Evolutionary conservation across 805 yeast species (phyloP).

Genomic region (Lipomyces yamadae): DNA sequence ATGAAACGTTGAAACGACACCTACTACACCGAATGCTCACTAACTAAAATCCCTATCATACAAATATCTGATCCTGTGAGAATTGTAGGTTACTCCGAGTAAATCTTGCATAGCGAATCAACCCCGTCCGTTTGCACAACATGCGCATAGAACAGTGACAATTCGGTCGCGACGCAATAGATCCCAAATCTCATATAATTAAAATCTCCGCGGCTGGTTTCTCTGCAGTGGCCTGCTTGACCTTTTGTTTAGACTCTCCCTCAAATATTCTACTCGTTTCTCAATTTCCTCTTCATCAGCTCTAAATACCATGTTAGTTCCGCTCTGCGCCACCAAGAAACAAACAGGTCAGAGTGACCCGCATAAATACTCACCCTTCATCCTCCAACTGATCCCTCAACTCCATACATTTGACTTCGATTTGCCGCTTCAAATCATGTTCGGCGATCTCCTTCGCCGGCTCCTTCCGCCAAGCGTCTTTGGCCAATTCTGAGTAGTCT

Average conservation of each 20-base stretch:
- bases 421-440: slow-evolving; percentile 35
- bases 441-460: slow-evolving; percentile 29
- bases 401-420: slow-evolving; percentile 40
- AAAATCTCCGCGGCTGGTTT: not conserved
- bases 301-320: slow-evolving; percentile 7
- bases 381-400: slow-evolving; percentile 39
- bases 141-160: not conserved
- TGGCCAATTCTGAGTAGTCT: slow-evolving; percentile 22
- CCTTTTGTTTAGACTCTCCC: slow-evolving; percentile 20
- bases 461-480: slow-evolving; percentile 19
- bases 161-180: not conserved
- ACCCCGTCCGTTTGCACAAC: too few species aligned
- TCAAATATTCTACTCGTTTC: slow-evolving; percentile 27
- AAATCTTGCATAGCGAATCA: too few species aligned
- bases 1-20: not conserved
- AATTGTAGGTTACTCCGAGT: not conserved
- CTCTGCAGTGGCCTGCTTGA: not conserved
- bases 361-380: slow-evolving; percentile 27
- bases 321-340: not conserved
- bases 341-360: not conserved
- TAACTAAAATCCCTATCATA: not conserved
- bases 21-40: not conserved
- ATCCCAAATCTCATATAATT: not conserved
- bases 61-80: not conserved
- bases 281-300: slow-evolving; percentile 39